Percentiles rank a stretch among this genome's conserved stretches.
These are phyloP conservation scores for Trichoderma harzianum DNA, from an alignment of 2,329 filamentous ascomycete species.

Conservation along the genomic window DNA sequence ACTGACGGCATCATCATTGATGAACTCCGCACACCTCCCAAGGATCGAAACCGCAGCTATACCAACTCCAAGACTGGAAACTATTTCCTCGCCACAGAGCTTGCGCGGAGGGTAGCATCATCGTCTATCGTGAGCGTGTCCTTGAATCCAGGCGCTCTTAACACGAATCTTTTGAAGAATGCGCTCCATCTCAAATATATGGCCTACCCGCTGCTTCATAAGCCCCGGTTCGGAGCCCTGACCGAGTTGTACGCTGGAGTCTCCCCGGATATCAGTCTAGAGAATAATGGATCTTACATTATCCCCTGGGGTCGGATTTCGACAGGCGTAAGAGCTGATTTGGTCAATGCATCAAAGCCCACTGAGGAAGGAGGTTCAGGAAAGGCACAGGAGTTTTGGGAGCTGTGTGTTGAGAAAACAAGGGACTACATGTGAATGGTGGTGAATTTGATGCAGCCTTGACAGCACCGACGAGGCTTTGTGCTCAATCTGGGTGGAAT, in stretches of 20 bases:
- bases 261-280: constrained; percentile 34
- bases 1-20: constrained; percentile 30
- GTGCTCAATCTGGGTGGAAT: background rate
- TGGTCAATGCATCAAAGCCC: constrained; percentile 27
- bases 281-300: constrained; percentile 30
- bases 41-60: constrained; percentile 28
- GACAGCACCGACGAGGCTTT: background rate
- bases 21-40: constrained; percentile 20
- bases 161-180: constrained; percentile 25
- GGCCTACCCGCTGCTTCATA: constrained; percentile 28
- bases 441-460: background rate
- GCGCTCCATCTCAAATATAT: constrained; percentile 22
- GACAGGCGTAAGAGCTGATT: constrained; percentile 25
- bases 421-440: constrained; percentile 6
- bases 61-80: constrained; percentile 36
- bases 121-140: constrained; percentile 30
- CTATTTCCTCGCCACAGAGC: constrained; percentile 32
- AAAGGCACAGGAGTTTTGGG: constrained; percentile 28
- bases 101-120: constrained; percentile 26
- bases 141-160: constrained; percentile 36
- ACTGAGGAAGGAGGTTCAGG: constrained; percentile 29
- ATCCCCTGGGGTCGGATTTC: constrained; percentile 30
- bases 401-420: constrained; percentile 27
- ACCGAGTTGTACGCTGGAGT: constrained; percentile 41
- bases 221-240: constrained; percentile 36